A percentile compares a stretch with the other conserved stretches of the same genome.
These are phyloP conservation scores for Solanum bukasovii DNA, from an alignment of 257 asterid genomes.

Conservation along the genomic window DNA sequence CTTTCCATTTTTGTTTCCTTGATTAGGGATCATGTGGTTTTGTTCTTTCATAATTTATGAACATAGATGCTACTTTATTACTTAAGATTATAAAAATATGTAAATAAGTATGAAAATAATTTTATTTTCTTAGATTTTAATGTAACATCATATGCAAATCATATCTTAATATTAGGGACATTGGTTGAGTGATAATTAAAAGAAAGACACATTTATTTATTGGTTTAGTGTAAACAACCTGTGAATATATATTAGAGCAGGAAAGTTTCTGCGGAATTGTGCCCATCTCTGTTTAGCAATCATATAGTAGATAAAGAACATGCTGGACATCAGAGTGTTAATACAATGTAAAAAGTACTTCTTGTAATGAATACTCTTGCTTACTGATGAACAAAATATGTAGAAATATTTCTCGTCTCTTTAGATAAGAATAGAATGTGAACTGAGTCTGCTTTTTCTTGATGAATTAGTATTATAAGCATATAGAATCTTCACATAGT, in stretches of 20 bases:
- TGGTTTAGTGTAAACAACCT: background rate
- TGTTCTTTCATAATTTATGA: background rate
- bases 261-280: background rate
- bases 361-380: background rate
- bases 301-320: background rate
- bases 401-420: background rate
- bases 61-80: background rate
- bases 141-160: background rate
- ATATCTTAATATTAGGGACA: background rate
- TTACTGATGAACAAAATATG: background rate
- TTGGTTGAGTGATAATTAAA: background rate
- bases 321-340: background rate
- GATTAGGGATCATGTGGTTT: background rate
- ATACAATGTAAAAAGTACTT: background rate
- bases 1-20: background rate
- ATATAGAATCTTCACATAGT: background rate
- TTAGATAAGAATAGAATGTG: background rate
- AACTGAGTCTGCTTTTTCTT: background rate
- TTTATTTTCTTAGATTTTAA: background rate
- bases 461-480: background rate
- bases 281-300: background rate
- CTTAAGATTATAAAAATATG: background rate
- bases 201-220: background rate
- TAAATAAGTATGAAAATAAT: background rate
- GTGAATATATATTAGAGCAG: background rate